phyloP scores from a whole-genome alignment of 768 basidiomycete species.

The Leccinum imitatum region DNA sequence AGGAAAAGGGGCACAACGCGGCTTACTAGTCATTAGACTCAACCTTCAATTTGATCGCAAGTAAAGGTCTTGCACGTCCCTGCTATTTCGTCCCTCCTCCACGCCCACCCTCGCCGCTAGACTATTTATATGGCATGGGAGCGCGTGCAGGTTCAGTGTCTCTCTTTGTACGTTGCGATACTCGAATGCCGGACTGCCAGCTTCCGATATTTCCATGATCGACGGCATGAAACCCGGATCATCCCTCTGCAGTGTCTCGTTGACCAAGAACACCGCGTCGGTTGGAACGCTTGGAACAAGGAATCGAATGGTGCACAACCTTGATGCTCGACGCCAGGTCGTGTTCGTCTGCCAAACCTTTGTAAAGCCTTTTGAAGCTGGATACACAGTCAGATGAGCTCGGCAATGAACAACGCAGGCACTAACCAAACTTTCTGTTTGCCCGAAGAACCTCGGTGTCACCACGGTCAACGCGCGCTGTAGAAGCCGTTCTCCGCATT shows the following conservation, averaged over 20 bases:
- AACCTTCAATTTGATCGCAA: too few species aligned
- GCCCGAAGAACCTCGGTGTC: not conserved
- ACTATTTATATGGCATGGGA: too few species aligned
- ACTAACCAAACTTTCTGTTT: constrained; percentile 20
- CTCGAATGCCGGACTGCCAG: constrained; percentile 82
- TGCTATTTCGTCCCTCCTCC: too few species aligned
- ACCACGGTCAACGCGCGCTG: not conserved
- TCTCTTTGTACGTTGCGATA: constrained; percentile 67
- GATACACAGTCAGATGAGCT: not conserved
- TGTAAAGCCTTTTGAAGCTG: constrained; percentile 19
- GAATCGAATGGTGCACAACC: not conserved
- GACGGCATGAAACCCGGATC: constrained; percentile 59
- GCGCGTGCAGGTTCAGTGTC: too few species aligned
- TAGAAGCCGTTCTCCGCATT: constrained; percentile 16
- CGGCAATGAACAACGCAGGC: not conserved
- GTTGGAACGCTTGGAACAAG: not conserved
- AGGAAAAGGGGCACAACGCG: too few species aligned
- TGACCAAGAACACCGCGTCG: constrained; percentile 52
- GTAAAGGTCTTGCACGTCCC: too few species aligned
- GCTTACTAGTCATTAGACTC: too few species aligned
- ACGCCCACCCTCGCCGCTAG: too few species aligned
- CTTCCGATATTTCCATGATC: constrained; percentile 85
- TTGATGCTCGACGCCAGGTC: not conserved
- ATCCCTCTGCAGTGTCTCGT: constrained; percentile 58
- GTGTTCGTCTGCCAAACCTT: constrained; percentile 8